Evolutionary conservation across 805 yeast genomes (phyloP).

Genomic region (Maudiozyma serrabonitensis): DNA sequence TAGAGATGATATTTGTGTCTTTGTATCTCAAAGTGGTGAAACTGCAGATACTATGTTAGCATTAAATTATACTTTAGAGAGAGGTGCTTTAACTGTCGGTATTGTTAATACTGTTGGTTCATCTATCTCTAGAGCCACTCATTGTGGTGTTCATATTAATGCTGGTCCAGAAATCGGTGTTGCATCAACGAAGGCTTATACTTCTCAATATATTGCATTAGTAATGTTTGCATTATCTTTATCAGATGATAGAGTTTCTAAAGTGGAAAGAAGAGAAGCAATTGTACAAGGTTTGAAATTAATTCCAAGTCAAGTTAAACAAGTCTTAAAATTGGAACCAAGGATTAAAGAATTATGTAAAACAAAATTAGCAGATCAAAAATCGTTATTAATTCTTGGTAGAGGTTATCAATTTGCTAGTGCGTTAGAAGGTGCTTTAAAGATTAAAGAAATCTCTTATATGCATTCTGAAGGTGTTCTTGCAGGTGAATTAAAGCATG

Average conservation of each 20-base stretch:
- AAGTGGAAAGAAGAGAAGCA: constrained; percentile 63
- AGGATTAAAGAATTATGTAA: constrained; percentile 69
- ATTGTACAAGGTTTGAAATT: constrained; percentile 77
- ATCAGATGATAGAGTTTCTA: constrained; percentile 82
- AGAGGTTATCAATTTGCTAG: constrained; percentile 97
- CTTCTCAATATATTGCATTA: constrained; percentile 94
- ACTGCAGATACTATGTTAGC: constrained; percentile 97
- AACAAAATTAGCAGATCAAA: constrained; percentile 63
- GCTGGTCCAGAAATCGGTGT: constrained; percentile 99
- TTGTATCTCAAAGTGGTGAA: constrained; percentile 98
- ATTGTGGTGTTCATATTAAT: constrained; percentile 98
- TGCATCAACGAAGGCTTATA: constrained; percentile 97
- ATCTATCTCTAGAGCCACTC: constrained; percentile 89
- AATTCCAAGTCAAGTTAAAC: constrained; percentile 78
- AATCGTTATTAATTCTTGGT: constrained; percentile 83
- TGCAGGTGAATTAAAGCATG: constrained; percentile 98
- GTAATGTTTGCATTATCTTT: constrained; percentile 95
- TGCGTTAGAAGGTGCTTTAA: constrained; percentile 96
- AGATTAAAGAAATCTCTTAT: constrained; percentile 95
- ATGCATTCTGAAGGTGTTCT: constrained; percentile 99
- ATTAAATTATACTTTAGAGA: constrained; percentile 86
- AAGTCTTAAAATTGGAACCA: constrained; percentile 63
- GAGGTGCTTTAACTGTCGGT: constrained; percentile 96
- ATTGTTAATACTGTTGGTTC: constrained; percentile 97
- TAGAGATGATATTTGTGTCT: constrained; percentile 95